These are phyloP conservation scores for Penicillium sp. DNA, from an alignment of 2,329 filamentous ascomycete species.

Conservation along the genomic window DNA sequence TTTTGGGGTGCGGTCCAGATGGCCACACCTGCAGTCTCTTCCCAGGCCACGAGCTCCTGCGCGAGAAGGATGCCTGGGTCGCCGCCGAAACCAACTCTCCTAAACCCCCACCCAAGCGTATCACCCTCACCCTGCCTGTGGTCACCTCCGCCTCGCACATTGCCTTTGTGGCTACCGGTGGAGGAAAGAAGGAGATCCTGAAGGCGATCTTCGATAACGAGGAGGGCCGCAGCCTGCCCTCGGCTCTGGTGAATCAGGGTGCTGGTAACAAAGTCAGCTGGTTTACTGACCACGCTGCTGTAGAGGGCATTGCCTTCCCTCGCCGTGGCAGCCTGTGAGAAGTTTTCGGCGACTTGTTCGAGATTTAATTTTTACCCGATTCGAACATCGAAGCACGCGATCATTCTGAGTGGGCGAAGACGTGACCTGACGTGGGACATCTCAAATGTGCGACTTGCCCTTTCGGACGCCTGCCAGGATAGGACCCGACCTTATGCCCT, in stretches of 20 bases:
- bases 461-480: neutral
- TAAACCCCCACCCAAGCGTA: constrained; percentile 87
- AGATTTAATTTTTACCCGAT: neutral
- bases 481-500: neutral
- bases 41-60: constrained; percentile 81
- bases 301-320: constrained; percentile 82
- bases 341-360: neutral
- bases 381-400: neutral
- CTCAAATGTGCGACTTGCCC: neutral
- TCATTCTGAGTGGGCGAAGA: neutral
- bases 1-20: constrained; percentile 92
- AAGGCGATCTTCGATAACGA: constrained; percentile 86
- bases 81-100: constrained; percentile 89
- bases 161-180: constrained; percentile 89
- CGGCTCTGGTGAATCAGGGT: constrained; percentile 81
- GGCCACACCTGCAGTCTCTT: constrained; percentile 98
- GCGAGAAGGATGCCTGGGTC: constrained; percentile 89
- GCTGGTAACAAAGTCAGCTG: constrained; percentile 86
- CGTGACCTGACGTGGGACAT: neutral
- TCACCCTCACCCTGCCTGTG: constrained; percentile 90
- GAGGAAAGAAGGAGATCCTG: constrained; percentile 85
- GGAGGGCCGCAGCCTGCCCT: constrained; percentile 73
- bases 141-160: constrained; percentile 83
- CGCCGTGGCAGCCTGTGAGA: constrained; percentile 66
- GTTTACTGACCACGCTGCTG: constrained; percentile 87